These are phyloP conservation scores for Colletotrichum chlorophyti DNA, from an alignment of 2,329 filamentous ascomycete species.

Conservation along the genomic window DNA sequence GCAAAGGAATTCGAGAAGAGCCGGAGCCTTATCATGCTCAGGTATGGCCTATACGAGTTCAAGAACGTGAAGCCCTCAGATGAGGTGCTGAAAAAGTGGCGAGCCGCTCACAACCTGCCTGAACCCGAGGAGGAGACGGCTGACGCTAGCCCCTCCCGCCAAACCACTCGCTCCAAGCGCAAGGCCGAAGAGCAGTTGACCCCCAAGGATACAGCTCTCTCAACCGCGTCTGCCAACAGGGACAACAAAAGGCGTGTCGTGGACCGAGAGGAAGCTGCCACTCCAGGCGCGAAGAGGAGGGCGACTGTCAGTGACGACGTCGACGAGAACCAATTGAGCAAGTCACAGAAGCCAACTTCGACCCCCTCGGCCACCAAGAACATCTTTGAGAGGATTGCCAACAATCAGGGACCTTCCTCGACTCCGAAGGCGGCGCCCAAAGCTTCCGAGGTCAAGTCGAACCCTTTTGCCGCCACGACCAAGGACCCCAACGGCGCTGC, in stretches of 20 bases:
- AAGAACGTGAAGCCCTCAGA: constrained; percentile 67
- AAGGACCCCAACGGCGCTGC: constrained; percentile 45
- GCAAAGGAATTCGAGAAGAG: constrained; percentile 71
- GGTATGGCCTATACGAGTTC: constrained; percentile 68
- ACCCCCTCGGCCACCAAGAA: constrained; percentile 61
- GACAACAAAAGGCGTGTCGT: constrained; percentile 58
- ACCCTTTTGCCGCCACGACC: constrained; percentile 39
- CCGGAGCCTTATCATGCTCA: constrained; percentile 65
- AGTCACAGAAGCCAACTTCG: constrained; percentile 52
- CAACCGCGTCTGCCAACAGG: constrained; percentile 41
- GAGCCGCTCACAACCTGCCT: constrained; percentile 60
- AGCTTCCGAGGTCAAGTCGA: constrained; percentile 37
- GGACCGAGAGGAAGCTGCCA: constrained; percentile 44
- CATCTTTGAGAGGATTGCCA: constrained; percentile 64
- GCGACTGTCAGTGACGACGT: constrained; percentile 50
- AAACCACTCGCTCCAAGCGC: constrained; percentile 51
- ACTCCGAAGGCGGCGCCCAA: constrained; percentile 41
- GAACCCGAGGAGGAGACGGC: constrained; percentile 53
- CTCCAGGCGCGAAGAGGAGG: constrained; percentile 56
- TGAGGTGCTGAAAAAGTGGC: constrained; percentile 65
- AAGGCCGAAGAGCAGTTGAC: constrained; percentile 61
- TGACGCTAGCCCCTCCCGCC: constrained; percentile 39
- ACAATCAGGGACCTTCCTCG: constrained; percentile 47
- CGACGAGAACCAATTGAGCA: constrained; percentile 55
- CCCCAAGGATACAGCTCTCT: constrained; percentile 44